phyloP scores from a whole-genome alignment of 2,329 filamentous ascomycete species.

The Aspergillus udagawae region DNA sequence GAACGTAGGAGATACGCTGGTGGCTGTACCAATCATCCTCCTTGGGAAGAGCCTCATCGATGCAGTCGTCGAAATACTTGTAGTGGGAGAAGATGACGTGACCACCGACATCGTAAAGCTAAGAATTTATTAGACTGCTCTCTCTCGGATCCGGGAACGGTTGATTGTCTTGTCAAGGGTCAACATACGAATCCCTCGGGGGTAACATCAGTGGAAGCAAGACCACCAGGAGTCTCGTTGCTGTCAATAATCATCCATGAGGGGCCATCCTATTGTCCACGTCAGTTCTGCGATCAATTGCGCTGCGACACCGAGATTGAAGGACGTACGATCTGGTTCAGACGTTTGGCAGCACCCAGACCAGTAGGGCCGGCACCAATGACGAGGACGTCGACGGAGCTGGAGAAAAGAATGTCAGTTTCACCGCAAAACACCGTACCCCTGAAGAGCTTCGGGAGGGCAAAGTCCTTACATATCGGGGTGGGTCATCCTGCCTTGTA shows the following conservation, averaged over 20 bases:
- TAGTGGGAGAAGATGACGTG: constrained; percentile 99
- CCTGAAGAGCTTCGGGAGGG: constrained; percentile 2
- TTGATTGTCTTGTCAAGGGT: constrained; percentile 1
- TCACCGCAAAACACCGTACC: neutral
- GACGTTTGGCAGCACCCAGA: constrained; percentile 94
- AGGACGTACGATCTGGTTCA: constrained; percentile 82
- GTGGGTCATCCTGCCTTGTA: constrained; percentile 45
- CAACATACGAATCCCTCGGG: constrained; percentile 91
- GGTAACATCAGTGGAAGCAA: constrained; percentile 91
- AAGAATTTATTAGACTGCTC: constrained; percentile 17
- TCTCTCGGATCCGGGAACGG: neutral
- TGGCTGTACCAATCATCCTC: constrained; percentile 95
- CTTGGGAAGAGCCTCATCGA: constrained; percentile 92
- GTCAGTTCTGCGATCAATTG: constrained; percentile 11
- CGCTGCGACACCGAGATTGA: neutral
- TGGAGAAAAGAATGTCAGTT: constrained; percentile 38
- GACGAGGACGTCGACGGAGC: constrained; percentile 92
- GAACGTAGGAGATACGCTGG: constrained; percentile 98
- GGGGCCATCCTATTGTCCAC: constrained; percentile 65
- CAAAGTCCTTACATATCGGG: constrained; percentile 39
- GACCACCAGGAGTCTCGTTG: constrained; percentile 86
- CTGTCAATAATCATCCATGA: constrained; percentile 97
- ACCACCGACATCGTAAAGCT: constrained; percentile 98
- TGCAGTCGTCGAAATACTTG: constrained; percentile 99
- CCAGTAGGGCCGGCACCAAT: constrained; percentile 97